Base-by-base conservation (phyloP, 345 rosid genomes). In the Erysimum cheiranthoides region DNA sequence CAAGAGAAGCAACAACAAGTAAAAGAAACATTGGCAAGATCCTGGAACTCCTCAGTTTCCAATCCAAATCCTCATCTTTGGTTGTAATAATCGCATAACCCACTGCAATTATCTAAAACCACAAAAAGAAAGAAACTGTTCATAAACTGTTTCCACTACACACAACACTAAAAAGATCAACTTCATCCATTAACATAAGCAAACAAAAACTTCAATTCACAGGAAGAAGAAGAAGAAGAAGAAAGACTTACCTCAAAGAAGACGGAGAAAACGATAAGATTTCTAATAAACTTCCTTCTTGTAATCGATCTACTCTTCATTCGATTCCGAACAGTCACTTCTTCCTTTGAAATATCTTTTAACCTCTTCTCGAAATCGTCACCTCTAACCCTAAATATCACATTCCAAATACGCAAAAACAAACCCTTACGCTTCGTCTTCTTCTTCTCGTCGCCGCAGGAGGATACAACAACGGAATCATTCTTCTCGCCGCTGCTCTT, bases 281-380 rank as follows among this genome's bases (percentile, higher is more conserved):
- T 80, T 47, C 92, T 67, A 46, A 70, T 77, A 73, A 82, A 66
- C 51, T 83, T 84, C 81, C 86, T 84, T 89, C 91, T 81, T 1
- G 90, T 71, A 3, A 63, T 80, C 50, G 92, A 84, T 77, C 97
- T 75, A 58, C 81, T 71, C 66, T 86, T 83, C 76, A 93, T 79
- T 69, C 90, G 85, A 71, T 25, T 52, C 34, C 89, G 80, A 61
- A 70, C 52, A 13, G 92, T 86, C 25, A 21, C 25, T 81, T 91
- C 98, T 82, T 89, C 97, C 83, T 87, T 93, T 16, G 91, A 85
- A 45, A 93, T 89, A 62, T 79, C 67, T 40, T 87, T 79, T 71
- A 93, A 84, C 18, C 92, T 81, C 93, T 91, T 91, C 96, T 88
- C 92, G 70, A 93, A 88, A 83, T 93, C 91, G 50, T 88, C 93